phyloP scores from a whole-genome alignment of 2,329 filamentous ascomycete species.

The Tolypocladium endophyticum region DNA sequence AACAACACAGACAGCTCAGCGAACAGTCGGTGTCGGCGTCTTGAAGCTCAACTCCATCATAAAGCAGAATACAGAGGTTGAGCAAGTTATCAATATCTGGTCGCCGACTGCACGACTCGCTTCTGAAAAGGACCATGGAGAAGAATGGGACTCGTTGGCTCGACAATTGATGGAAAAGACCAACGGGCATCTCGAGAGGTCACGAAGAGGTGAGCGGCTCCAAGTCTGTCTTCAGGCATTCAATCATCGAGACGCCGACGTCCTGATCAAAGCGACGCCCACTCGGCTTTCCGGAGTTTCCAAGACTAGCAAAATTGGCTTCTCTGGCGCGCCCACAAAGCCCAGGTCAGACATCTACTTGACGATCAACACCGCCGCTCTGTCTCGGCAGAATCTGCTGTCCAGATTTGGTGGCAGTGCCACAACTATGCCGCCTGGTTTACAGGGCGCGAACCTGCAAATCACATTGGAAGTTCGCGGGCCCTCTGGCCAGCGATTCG shows the following conservation, averaged over 20 bases:
- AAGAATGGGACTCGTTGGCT: slow-evolving; percentile 66
- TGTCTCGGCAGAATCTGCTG: slow-evolving; percentile 65
- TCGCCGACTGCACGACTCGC: slow-evolving; percentile 44
- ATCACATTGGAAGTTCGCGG: slow-evolving; percentile 82
- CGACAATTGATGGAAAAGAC: slow-evolving; percentile 62
- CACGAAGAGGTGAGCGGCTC: slow-evolving; percentile 61
- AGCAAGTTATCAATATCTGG: slow-evolving; percentile 73
- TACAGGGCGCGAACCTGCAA: slow-evolving; percentile 67
- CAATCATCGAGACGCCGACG: slow-evolving; percentile 64
- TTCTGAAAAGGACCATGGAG: slow-evolving; percentile 46
- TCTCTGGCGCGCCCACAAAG: slow-evolving; percentile 82
- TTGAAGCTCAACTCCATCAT: slow-evolving; percentile 66
- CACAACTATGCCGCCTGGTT: slow-evolving; percentile 51
- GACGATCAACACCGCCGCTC: slow-evolving; percentile 67
- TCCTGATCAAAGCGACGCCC: slow-evolving; percentile 74
- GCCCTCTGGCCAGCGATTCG: slow-evolving; percentile 67
- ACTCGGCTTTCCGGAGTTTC: slow-evolving; percentile 74
- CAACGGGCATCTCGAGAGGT: slow-evolving; percentile 65
- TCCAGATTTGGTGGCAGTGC: slow-evolving; percentile 63
- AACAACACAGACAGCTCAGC: slow-evolving; percentile 23
- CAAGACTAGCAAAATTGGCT: slow-evolving; percentile 82
- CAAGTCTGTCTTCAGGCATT: slow-evolving; percentile 75
- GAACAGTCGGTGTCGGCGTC: slow-evolving; percentile 67
- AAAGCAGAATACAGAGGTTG: slow-evolving; percentile 59
- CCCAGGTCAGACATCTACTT: slow-evolving; percentile 91